A percentile compares a stretch with the other conserved stretches of the same genome.
phyloP scores from a whole-genome alignment of 148 eudicot species.

The Cornus kousa region DNA sequence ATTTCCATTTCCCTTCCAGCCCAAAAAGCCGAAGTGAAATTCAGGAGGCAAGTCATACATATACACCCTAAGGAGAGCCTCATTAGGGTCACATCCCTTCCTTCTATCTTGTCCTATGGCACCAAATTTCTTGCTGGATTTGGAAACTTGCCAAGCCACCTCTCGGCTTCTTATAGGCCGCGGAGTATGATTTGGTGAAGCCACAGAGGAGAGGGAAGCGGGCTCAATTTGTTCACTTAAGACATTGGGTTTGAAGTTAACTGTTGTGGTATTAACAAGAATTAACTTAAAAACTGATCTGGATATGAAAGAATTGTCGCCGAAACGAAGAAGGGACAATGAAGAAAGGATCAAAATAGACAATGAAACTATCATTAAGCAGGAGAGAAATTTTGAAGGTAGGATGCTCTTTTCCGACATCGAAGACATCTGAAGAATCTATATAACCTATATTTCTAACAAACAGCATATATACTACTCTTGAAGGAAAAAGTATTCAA shows the following conservation, averaged over 20 bases:
- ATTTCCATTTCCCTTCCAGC: conserved; percentile 52
- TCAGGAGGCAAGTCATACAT: conserved; percentile 84
- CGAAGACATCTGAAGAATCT: conserved; percentile 24
- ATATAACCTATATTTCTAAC: background rate
- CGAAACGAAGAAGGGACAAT: conserved; percentile 49
- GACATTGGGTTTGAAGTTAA: conserved; percentile 6
- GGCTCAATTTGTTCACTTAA: conserved; percentile 7
- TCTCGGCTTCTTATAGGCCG: conserved; percentile 9
- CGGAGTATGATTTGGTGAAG: conserved; percentile 11
- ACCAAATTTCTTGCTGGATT: conserved; percentile 2
- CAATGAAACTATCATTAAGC: conserved; percentile 44
- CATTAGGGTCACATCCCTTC: conserved; percentile 30
- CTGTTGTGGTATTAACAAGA: conserved; percentile 32
- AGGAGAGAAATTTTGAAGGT: conserved; percentile 49
- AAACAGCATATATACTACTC: background rate
- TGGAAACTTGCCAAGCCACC: conserved; percentile 10
- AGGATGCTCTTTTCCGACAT: conserved; percentile 55
- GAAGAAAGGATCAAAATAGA: conserved; percentile 53
- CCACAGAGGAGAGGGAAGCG: conserved; percentile 11
- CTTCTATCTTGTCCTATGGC: conserved; percentile 7
- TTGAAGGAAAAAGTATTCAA: background rate
- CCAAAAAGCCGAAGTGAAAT: conserved; percentile 86
- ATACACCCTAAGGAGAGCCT: conserved; percentile 59
- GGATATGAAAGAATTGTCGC: conserved; percentile 40
- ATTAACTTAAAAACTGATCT: conserved; percentile 43